Evolutionary conservation across 2,329 filamentous ascomycete species (phyloP).

Genomic region (Shiraia sp.): DNA sequence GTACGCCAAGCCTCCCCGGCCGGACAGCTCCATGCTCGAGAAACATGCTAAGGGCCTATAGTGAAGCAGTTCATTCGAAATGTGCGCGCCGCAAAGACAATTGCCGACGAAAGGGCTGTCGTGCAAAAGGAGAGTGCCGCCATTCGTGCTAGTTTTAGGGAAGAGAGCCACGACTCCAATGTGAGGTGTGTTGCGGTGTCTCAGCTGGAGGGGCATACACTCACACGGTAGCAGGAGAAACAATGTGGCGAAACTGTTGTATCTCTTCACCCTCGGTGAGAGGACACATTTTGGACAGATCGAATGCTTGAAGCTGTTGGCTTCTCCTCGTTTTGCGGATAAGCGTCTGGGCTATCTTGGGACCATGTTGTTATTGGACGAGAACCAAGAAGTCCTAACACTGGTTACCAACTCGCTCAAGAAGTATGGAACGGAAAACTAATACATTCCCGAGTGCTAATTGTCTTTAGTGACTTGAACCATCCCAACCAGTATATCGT

Average conservation of each 20-base stretch:
- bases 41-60: conserved; percentile 50
- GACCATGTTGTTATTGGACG: conserved; percentile 92
- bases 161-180: conserved; percentile 91
- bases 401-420: conserved; percentile 97
- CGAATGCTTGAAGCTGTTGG: conserved; percentile 95
- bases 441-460: conserved; percentile 13
- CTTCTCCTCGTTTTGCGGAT: conserved; percentile 95
- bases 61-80: conserved; percentile 99
- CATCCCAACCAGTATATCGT: conserved; percentile 99
- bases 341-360: conserved; percentile 95
- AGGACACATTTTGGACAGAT: conserved; percentile 99
- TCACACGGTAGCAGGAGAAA: conserved; percentile 70
- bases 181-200: conserved; percentile 66
- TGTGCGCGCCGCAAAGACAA: conserved; percentile 96
- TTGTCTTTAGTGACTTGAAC: conserved; percentile 75
- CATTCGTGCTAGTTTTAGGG: conserved; percentile 94
- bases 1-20: conserved; percentile 47
- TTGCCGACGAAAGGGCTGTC: conserved; percentile 96
- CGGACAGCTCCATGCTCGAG: conserved; percentile 15
- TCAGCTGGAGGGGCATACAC: conserved; percentile 16
- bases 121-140: conserved; percentile 99
- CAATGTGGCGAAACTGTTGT: conserved; percentile 97
- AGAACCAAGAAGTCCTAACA: conserved; percentile 97
- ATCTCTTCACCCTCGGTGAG: conserved; percentile 96
- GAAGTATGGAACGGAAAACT: conserved; percentile 65